phyloP scores from a whole-genome alignment of 306 rosid genomes.

The Citrullus mucosospermus region DNA sequence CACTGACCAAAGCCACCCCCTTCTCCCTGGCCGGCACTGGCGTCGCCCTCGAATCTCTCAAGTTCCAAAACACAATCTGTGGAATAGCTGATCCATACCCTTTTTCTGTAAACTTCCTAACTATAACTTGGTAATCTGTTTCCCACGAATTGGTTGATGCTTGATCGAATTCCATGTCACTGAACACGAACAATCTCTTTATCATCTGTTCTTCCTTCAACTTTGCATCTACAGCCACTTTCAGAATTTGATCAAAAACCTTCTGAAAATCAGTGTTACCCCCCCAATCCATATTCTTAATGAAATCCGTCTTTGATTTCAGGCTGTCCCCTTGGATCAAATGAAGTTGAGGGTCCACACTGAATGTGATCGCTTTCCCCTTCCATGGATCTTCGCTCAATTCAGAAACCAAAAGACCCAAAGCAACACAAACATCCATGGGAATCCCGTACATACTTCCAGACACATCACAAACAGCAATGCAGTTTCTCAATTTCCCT shows the following conservation, averaged over 20 bases:
- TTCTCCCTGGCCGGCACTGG: constrained; percentile 7
- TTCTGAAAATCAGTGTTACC: constrained; percentile 16
- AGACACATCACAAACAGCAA: constrained; percentile 29
- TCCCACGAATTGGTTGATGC: constrained; percentile 16
- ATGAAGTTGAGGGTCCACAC: constrained; percentile 16
- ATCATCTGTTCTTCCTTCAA: constrained; percentile 23
- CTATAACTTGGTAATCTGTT: constrained; percentile 18
- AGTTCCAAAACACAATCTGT: constrained; percentile 31
- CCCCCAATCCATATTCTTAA: constrained; percentile 11
- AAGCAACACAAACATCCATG: constrained; percentile 25
- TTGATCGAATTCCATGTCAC: constrained; percentile 33
- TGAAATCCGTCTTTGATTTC: constrained; percentile 5
- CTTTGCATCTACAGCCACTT: constrained; percentile 17
- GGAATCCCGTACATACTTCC: constrained; percentile 20
- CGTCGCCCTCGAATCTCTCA: constrained; percentile 13
- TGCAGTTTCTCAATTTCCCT: constrained; percentile 21
- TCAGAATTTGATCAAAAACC: constrained; percentile 26
- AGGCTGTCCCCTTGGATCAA: constrained; percentile 17
- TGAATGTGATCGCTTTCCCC: constrained; percentile 27
- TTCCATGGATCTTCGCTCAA: constrained; percentile 34
- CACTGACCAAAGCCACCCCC: constrained; percentile 27
- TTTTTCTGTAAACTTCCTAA: constrained; percentile 9
- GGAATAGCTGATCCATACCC: constrained; percentile 18
- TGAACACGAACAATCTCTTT: constrained; percentile 21
- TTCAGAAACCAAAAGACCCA: constrained; percentile 27